Evolutionary conservation across 306 rosid species (phyloP), one percentile per base, ranked within the genome.

Genomic region (Benincasa hispida): DNA sequence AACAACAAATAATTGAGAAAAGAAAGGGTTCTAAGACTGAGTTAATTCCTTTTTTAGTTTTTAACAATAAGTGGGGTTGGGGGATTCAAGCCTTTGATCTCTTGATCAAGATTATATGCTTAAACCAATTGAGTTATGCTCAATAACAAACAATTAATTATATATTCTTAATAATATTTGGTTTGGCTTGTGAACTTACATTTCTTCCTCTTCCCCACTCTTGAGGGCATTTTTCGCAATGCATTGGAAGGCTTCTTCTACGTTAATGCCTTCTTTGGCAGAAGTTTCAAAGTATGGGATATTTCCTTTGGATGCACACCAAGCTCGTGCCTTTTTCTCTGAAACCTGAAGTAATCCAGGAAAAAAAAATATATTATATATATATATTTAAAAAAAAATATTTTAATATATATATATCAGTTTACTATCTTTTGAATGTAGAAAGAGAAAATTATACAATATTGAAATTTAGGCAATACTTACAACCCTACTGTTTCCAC

Each of bases 261-360:
- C 98, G 45, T 95, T 95, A 83, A 90, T 34, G 74, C 99, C 99
- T 85, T 92, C 99, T 89, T 95, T 95, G 54, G 98, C 99, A 77
- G 99, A 95, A 10, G 99, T 95, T 89, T 95, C 99, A 79, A 87
- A 95, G 87, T 95, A 95, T 25, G 97, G 99, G 79, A 95, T 95
- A 82, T 92, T 91, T 83, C 99, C 99, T 83, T 95, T 95, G 6
- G 98, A 86, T 72, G 98, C 98, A 89, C 99, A 95, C 99, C 99
- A 95, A 57, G 98, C 99, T 35, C 96, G 92, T 58, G 99, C 99
- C 80, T 95, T 95, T 86, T 92, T 95, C 83, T 90, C 98, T 0
- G 99, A 90, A 51, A 95, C 99, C 99, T 95, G 82, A 65, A 63
- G 57, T 61, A n/a, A 76, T 35, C 32, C 76, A 72, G 41, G 76